Base-by-base conservation (phyloP, 768 basidiomycete genomes). In the Chlorophyllum brunneum region DNA sequence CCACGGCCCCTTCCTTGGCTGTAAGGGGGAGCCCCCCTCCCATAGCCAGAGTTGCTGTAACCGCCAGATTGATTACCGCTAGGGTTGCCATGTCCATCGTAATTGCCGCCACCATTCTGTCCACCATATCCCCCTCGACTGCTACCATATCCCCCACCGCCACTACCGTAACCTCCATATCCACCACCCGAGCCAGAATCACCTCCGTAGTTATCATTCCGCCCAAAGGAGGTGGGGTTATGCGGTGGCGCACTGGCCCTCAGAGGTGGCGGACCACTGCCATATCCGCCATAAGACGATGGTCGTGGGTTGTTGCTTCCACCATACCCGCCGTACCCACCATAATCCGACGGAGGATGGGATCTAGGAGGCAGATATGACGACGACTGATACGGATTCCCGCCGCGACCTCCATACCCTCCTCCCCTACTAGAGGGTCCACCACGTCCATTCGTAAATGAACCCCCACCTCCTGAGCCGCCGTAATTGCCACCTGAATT, bases 1-100 rank as follows among this genome's bases (percentile, higher is more conserved):
- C 79, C 79, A 51, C 80, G 68, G 13, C 60, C 55, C 39, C 59
- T 48, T 29, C 61, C 60, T 3, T 67, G 56, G 29, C 59, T 34
- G 44, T 61, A 67, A 43, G 72, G 54, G 16, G 59, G 57, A 22
- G 67, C 70, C 51, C 71, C 57, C 7, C 58, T 48, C 46, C 61
- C 59, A 57, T 63, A 61, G 23, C 56, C 57, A 30, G 48, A 58
- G 55, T 48, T 59, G 54, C 33, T 61, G 61, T 43, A 62, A 65
- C 37, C 27, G 18, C 48, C 27, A 57, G 70, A 67, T 7, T 68
- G 69, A 16, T 71, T 67, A 36, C 34, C 34, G 34, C 34, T 16
- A 36, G 26, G 16, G 29, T 29, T 29, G 27, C 43, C 43, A 56
- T 73, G 69, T 2, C 71, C 70, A n/a, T 77, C 76, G 31, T 72